A percentile compares a stretch with the other conserved stretches of the same genome.
Evolutionary conservation across 2,329 filamentous ascomycete genomes (phyloP).

Genomic region (Fusarium agapanthi): DNA sequence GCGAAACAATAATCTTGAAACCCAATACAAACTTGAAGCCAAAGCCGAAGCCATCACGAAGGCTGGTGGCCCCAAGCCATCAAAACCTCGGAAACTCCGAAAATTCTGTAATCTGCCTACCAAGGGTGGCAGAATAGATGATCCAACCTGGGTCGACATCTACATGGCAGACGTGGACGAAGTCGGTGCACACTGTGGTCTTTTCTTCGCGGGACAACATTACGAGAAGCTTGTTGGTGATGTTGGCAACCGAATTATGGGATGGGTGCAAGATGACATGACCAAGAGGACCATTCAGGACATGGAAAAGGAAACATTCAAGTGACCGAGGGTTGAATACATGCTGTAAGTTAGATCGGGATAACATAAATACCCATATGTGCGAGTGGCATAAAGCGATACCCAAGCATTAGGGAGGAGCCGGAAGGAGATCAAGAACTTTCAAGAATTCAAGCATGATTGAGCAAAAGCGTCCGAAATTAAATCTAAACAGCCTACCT

Average conservation of each 20-base stretch:
- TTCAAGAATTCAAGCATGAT: background rate
- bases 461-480: background rate
- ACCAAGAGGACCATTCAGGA: slow-evolving; percentile 52
- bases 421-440: background rate
- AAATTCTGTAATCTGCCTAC: slow-evolving; percentile 83
- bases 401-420: background rate
- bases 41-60: slow-evolving; percentile 19
- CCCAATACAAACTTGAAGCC: background rate
- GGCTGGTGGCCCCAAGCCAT: slow-evolving; percentile 19
- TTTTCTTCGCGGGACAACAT: slow-evolving; percentile 78
- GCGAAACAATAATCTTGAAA: background rate
- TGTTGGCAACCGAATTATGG: slow-evolving; percentile 70
- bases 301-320: slow-evolving; percentile 24
- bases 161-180: slow-evolving; percentile 87
- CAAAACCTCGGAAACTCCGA: slow-evolving; percentile 62
- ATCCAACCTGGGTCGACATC: slow-evolving; percentile 79
- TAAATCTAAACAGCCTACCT: background rate
- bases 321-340: background rate
- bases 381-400: background rate
- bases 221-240: slow-evolving; percentile 83
- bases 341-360: background rate
- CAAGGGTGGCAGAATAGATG: slow-evolving; percentile 62
- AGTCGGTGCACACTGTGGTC: slow-evolving; percentile 82
- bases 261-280: slow-evolving; percentile 74
- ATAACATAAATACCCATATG: slow-evolving; percentile 6